Base-by-base conservation (phyloP, 2,329 filamentous ascomycete species). In the Penicillium italicum region DNA sequence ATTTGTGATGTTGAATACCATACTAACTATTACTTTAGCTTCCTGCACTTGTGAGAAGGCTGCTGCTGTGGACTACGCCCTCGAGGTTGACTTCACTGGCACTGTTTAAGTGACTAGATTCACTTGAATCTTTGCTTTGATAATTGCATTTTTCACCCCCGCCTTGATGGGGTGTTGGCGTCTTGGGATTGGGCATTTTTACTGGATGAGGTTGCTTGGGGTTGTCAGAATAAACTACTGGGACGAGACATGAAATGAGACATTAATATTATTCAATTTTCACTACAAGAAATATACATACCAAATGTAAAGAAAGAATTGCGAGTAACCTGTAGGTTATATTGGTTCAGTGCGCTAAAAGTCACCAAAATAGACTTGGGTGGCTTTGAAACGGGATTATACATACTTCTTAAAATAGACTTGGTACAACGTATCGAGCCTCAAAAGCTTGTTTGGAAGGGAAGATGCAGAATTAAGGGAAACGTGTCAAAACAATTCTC, bases 21-120 rank as follows among this genome's bases (percentile, higher is more conserved):
- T 11, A 34, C 60, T 68, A 47, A 67, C 48, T 16, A 40, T 24
- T 4, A 14, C 14, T 26, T 41, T 57, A 86, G 85, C 79, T 69
- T 85, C 82, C 24, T 94, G 90, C 77, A 94, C 88, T n/a, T 96
- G 91, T 72, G 87, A 91, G 74, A 92, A 90, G 73, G 83, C 83
- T 18, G 72, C 82, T 46, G 81, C 82, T 62, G 82, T 84, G 51
- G 83, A 83, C 37, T 80, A 81, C 56, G 84, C 88, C 62, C 44
- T 74, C 64, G 92, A 97, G 83, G 89, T 83, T 47, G 92, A 97
- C 75, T 97, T 96, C 71, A 97, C 91, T 36, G 90, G 87, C 52
- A 85, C 82, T 77, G 58, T 63, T 38, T 65, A 48, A 52, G 50
- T 55, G 50, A 46, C 38, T 41, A 26, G 28, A 42, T 30, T 16